Base-by-base conservation (phyloP, 768 basidiomycete genomes). In the Leccinum rimulosum region DNA sequence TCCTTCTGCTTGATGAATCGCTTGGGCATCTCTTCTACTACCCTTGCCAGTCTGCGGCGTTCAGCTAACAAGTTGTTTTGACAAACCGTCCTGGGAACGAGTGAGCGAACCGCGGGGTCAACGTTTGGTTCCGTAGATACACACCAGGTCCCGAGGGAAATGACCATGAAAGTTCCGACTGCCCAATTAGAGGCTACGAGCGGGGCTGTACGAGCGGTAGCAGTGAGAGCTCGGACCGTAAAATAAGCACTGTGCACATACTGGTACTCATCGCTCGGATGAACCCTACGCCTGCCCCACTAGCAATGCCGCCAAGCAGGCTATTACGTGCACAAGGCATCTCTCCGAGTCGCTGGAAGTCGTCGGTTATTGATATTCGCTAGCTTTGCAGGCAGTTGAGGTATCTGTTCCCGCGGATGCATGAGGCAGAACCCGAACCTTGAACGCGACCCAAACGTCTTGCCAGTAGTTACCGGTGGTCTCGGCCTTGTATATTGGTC, bases 101-200 rank as follows among this genome's bases (percentile, higher is more conserved):
- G 54, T 64, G 49, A 66, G 64, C 48, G 31, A 54, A 49, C 7
- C 27, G 25, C 4, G 52, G 4, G 10, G n/a, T 54, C 54, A 22
- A 54, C 52, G 30, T 53, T 48, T 33, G 28, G 33, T 57, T 61
- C 36, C 33, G 45, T 31, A 31, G 38, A 36, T 47, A 78, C 84
- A 60, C 62, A 91, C 90, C 87, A 92, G 25, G 87, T 84, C 50
- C 84, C 84, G 3, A 85, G 55, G 3, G 90, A 87, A 43, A 92
- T 78, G 22, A 86, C 61, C 62, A 83, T 74, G 66, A 90, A 93
- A 2, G 90, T 86, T 6, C 84, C 88, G 19, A 91, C 79, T 14
- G 87, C 89, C 91, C 91, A 93, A 68, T 91, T 84, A 3, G 83
- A 86, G 38, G 89, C 90, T 40, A 83, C 78, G 58, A 88, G 78